Evolutionary conservation across 148 eudicot species (phyloP), one percentile per base, ranked within the genome.

Genomic region (Persicaria maculosa): DNA sequence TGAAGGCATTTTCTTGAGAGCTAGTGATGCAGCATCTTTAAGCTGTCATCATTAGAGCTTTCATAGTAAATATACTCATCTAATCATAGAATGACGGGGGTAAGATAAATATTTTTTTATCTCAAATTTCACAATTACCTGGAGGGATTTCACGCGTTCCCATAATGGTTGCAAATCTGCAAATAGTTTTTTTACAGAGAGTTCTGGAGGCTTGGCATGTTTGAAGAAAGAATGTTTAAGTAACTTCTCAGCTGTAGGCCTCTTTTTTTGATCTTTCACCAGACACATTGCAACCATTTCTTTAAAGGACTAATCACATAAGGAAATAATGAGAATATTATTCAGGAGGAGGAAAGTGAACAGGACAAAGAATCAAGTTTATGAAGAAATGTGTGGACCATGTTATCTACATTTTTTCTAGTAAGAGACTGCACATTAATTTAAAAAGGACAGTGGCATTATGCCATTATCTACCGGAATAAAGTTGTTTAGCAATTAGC

Each of bases 21-120:
- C 98, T 78, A 93, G 86, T 77, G 91, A 97, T 50, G 98, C 94
- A 80, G 97, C 98, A 80, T 93, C 98, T 85, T 89, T 91, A 65
- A 83, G 83, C 96, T 91, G 81, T 47, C 31, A 57, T 72, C 62
- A 36, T 70, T 76, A 14, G 40, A 31, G 77, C 72, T 19, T 61
- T 25, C 3, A 7, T 44, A 2, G n/a, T 52, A 31, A 31, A 31
- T 31, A 31, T 31, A 31, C 40, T 31, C 40, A 31, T 31, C 40
- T 52, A 16, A 16, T 16, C 57, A 52, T 16, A 10, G 14, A 31
- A 31, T 31, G 40, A 31, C 40, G n/a, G n/a, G 11, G 14, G 4
- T 16, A 10, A 52, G 57, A 52, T 9, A 52, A 5, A 1, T 52
- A 1, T 9, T 9, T 52, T 16, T 16, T 9, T 16, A 52, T 9